Evolutionary conservation across 345 rosid genomes (phyloP).

Genomic region (Diplotaxis tenuifolia): DNA sequence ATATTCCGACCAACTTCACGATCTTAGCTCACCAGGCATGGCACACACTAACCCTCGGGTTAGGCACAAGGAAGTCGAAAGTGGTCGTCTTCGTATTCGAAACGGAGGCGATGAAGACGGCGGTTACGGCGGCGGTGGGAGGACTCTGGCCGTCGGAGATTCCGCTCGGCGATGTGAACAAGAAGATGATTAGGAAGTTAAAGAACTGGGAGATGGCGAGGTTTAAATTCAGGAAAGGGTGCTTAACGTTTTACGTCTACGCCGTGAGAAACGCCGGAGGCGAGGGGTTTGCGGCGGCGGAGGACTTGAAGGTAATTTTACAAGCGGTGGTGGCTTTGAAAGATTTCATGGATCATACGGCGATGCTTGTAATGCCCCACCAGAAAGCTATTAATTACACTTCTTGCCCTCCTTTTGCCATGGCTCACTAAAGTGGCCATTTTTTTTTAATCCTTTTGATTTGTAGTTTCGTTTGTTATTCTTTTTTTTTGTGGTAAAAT

Average conservation of each 20-base stretch:
- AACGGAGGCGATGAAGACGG: constrained; percentile 59
- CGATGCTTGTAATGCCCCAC: constrained; percentile 91
- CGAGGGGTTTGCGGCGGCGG: constrained; percentile 61
- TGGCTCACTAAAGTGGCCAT: constrained; percentile 56
- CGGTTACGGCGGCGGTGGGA: constrained; percentile 43
- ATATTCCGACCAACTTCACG: constrained; percentile 87
- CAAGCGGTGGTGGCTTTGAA: constrained; percentile 84
- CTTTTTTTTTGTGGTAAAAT: background rate
- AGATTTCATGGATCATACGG: constrained; percentile 95
- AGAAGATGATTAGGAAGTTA: constrained; percentile 66
- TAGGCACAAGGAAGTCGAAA: constrained; percentile 83
- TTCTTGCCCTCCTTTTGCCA: constrained; percentile 49
- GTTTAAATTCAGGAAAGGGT: constrained; percentile 91
- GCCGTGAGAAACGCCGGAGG: constrained; percentile 63
- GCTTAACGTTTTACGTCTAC: constrained; percentile 84
- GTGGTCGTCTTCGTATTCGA: constrained; percentile 78
- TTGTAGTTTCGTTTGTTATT: background rate
- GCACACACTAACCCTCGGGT: constrained; percentile 90
- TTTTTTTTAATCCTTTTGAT: background rate
- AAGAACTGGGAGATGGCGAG: constrained; percentile 78
- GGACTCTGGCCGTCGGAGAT: constrained; percentile 78
- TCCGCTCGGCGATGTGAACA: constrained; percentile 82
- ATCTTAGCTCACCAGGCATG: constrained; percentile 93
- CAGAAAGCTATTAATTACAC: constrained; percentile 68
- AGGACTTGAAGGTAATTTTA: constrained; percentile 67